These are phyloP conservation scores for Bjerkandera adusta DNA, from an alignment of 1,284 basidiomycete species.

Conservation along the genomic window DNA sequence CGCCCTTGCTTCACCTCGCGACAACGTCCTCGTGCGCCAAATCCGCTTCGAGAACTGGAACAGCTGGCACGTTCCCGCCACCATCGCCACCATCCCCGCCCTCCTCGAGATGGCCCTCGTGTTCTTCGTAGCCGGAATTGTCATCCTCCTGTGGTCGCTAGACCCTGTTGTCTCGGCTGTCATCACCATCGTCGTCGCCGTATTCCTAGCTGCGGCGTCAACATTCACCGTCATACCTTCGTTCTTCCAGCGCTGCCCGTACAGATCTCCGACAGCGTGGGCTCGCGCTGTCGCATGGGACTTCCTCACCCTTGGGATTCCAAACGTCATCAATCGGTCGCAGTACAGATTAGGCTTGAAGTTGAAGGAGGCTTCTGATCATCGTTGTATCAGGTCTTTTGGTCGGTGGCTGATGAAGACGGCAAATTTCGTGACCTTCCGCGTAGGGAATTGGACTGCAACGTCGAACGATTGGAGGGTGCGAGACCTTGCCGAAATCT, in stretches of 20 bases:
- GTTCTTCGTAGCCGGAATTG: constrained; percentile 21
- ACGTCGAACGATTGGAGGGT: no score
- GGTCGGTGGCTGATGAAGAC: no score
- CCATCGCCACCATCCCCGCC: constrained; percentile 20
- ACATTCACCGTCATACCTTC: constrained; percentile 1
- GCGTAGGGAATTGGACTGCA: no score
- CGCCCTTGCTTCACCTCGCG: constrained; percentile 2
- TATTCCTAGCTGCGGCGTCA: no score
- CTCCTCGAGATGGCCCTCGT: constrained; percentile 22
- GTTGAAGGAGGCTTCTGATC: no score
- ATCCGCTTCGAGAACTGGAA: constrained; percentile 18
- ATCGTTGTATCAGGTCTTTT: no score
- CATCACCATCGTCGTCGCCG: constrained; percentile 11
- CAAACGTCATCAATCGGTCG: no score
- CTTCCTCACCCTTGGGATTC: no score
- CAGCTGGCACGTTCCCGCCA: constrained; percentile 19
- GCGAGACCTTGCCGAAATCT: no score
- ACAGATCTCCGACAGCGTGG: constrained; percentile 4
- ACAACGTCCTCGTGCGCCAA: constrained; percentile 16
- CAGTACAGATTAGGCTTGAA: no score
- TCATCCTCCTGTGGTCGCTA: constrained; percentile 19
- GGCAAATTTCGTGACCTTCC: no score
- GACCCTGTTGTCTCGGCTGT: constrained; percentile 15
- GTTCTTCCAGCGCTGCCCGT: constrained; percentile 1
- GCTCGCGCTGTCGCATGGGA: no score